Evolutionary conservation across 352 stramenopile genomes (phyloP).

Genomic region (Phytopythium delawarense): DNA sequence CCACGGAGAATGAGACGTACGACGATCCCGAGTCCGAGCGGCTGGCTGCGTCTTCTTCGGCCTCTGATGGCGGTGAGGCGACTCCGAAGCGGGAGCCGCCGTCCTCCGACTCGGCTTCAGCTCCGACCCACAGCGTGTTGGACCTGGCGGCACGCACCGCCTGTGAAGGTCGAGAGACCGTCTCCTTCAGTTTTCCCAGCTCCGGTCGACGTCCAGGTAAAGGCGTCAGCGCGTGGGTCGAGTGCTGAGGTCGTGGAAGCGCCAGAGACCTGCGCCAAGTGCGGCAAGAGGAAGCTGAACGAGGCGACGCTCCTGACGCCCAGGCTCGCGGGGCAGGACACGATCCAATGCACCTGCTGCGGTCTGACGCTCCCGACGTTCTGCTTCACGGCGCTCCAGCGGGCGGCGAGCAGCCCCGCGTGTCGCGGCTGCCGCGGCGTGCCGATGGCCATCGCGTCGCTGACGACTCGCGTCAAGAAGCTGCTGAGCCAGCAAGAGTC

Average conservation of each 20-base stretch:
- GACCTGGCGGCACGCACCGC: background rate
- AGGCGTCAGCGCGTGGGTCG: background rate
- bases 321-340: background rate
- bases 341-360: background rate
- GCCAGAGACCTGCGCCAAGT: background rate
- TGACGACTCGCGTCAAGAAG: conserved; percentile 1
- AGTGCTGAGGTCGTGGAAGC: too few species aligned
- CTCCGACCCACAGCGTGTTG: background rate
- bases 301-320: background rate
- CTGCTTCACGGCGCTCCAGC: conserved; percentile 5
- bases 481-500: background rate
- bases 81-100: background rate
- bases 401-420: background rate
- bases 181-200: background rate
- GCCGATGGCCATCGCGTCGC: background rate
- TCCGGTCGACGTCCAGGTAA: background rate
- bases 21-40: conserved; percentile 1
- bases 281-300: background rate
- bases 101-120: background rate
- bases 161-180: background rate
- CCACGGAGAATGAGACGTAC: conserved; percentile 27
- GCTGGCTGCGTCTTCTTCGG: background rate
- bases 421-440: conserved; percentile 6
- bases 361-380: background rate
- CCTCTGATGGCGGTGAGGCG: background rate